Evolutionary conservation across 441 rosid species (phyloP).

Genomic region (Euphorbia celastroides): DNA sequence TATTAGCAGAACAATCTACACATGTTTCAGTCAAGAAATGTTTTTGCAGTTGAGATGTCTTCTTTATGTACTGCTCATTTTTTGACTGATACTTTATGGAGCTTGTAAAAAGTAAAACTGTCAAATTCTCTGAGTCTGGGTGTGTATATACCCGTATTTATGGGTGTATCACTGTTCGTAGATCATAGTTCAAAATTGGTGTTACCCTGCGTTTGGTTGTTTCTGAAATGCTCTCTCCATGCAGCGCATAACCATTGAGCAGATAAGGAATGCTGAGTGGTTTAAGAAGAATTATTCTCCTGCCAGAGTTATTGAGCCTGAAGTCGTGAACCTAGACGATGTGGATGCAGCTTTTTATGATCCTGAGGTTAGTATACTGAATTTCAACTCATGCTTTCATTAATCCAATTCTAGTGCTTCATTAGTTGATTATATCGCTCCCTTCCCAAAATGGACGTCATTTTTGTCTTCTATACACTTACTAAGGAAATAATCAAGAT

Average conservation of each 20-base stretch:
- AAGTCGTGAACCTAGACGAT: constrained; percentile 91
- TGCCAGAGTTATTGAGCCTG: constrained; percentile 67
- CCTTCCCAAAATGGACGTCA: background rate
- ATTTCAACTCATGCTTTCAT: background rate
- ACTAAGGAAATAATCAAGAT: background rate
- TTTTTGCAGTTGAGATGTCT: constrained; percentile 1
- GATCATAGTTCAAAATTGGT: background rate
- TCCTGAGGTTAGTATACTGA: constrained; percentile 53
- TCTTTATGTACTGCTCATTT: background rate
- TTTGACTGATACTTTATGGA: constrained; percentile 1
- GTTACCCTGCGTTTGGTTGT: constrained; percentile 17
- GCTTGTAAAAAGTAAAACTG: background rate
- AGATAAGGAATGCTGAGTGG: constrained; percentile 84
- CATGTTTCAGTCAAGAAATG: background rate
- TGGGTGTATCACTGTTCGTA: background rate
- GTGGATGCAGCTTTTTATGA: constrained; percentile 89
- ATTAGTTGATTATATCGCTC: background rate
- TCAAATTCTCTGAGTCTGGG: too few relatives aligned
- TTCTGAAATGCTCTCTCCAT: constrained; percentile 16
- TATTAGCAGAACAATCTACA: background rate
- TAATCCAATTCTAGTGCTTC: constrained; percentile 3
- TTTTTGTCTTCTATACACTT: background rate
- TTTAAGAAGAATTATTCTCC: constrained; percentile 61
- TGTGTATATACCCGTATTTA: too few relatives aligned
- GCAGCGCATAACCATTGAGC: constrained; percentile 84